These are phyloP conservation scores for Solanum raphanifolium DNA, from an alignment of 257 asterid species.

Conservation along the genomic window DNA sequence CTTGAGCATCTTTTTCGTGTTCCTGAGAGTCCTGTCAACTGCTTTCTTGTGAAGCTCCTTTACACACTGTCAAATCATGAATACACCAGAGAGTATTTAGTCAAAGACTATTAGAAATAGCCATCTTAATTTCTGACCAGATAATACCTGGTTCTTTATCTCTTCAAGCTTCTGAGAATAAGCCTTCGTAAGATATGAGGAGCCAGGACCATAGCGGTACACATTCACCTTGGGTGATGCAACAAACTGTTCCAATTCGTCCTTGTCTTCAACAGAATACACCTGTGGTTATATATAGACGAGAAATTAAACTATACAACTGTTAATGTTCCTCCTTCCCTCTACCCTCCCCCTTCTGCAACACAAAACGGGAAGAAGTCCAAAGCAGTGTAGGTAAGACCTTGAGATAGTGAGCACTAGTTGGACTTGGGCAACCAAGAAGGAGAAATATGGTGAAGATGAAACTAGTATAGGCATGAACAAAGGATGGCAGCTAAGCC, in stretches of 20 bases:
- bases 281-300: constrained; percentile 35
- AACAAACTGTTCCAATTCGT: constrained; percentile 58
- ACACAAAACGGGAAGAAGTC: neutral
- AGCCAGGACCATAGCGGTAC: constrained; percentile 47
- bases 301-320: constrained; percentile 3
- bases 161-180: constrained; percentile 56
- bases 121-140: constrained; percentile 4
- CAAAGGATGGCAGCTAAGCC: neutral
- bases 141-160: constrained; percentile 67
- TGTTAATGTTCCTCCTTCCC: neutral
- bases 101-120: neutral
- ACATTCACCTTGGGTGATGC: constrained; percentile 64
- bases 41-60: constrained; percentile 27
- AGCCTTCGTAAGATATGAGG: constrained; percentile 14
- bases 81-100: constrained; percentile 7
- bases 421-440: neutral
- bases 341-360: neutral
- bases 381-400: neutral
- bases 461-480: neutral
- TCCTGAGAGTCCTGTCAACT: constrained; percentile 40
- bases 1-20: constrained; percentile 47
- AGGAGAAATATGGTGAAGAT: neutral
- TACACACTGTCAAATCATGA: constrained; percentile 41
- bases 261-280: constrained; percentile 69
- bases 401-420: neutral